A percentile compares a stretch with the other conserved stretches of the same genome.
phyloP scores from a whole-genome alignment of 768 basidiomycete species.

The Russula compacta region DNA sequence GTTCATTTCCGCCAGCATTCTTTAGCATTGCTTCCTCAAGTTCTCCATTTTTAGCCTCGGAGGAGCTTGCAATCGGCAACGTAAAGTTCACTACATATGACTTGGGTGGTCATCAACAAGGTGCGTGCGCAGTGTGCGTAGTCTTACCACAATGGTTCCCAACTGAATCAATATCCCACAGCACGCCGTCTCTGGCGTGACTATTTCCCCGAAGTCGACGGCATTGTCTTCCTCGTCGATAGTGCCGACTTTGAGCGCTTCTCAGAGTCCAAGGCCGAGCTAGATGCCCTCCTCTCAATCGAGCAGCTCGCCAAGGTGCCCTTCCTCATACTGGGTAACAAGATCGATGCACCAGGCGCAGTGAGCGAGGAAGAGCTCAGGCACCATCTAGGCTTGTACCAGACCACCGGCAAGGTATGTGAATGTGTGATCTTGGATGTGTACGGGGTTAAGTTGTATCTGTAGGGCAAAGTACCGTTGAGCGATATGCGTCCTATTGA shows the following conservation, averaged over 20 bases:
- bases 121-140: conserved; percentile 35
- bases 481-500: conserved; percentile 97
- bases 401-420: conserved; percentile 97
- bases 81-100: conserved; percentile 99
- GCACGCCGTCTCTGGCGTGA: conserved; percentile 99
- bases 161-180: conserved; percentile 21
- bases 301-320: conserved; percentile 94
- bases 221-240: conserved; percentile 97
- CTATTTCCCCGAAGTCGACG: conserved; percentile 99
- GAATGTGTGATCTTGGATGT: not conserved
- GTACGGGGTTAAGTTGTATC: not conserved
- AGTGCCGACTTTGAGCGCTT: conserved; percentile 96
- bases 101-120: conserved; percentile 95
- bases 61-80: conserved; percentile 97
- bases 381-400: conserved; percentile 90
- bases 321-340: conserved; percentile 97
- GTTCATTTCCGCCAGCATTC: conserved; percentile 23
- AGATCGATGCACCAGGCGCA: conserved; percentile 97
- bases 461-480: conserved; percentile 91
- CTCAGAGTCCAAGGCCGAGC: conserved; percentile 91
- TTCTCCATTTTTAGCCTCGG: conserved; percentile 58
- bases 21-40: conserved; percentile 7
- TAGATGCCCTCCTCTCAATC: conserved; percentile 91
- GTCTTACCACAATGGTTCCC: not conserved
- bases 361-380: conserved; percentile 97